A percentile compares a stretch with the other conserved stretches of the same genome.
phyloP scores from a whole-genome alignment of 345 rosid genomes.

The Angophora floribunda region DNA sequence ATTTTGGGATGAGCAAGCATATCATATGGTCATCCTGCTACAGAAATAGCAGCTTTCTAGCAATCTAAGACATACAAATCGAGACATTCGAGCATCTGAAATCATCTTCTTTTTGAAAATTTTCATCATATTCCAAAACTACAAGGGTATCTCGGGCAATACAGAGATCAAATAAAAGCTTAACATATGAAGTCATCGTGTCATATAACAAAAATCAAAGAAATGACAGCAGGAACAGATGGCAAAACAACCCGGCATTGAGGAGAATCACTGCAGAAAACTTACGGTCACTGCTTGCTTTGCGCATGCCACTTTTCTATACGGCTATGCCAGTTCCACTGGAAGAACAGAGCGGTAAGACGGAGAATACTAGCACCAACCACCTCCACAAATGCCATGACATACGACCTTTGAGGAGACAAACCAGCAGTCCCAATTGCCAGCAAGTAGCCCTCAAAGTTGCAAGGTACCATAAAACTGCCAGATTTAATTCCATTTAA shows the following conservation, averaged over 20 bases:
- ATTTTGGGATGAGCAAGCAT: neutral
- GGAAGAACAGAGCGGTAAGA: conserved; percentile 38
- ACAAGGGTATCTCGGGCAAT: neutral
- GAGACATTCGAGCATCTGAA: neutral
- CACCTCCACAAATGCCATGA: conserved; percentile 80
- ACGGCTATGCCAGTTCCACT: conserved; percentile 67
- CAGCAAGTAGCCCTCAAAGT: conserved; percentile 54
- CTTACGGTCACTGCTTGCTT: conserved; percentile 5
- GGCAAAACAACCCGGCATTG: neutral
- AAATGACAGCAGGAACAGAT: neutral
- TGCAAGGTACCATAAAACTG: conserved; percentile 57
- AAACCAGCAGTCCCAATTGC: conserved; percentile 62
- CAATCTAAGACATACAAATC: neutral
- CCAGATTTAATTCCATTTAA: conserved; percentile 63
- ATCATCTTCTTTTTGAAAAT: neutral
- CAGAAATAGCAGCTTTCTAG: neutral
- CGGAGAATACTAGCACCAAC: conserved; percentile 36
- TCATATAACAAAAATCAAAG: neutral
- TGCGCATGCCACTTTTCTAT: conserved; percentile 40
- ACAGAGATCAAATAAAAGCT: neutral
- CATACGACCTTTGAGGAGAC: conserved; percentile 67
- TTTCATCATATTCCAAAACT: neutral
- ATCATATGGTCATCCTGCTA: neutral
- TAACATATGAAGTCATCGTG: neutral
- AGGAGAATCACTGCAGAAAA: neutral